Conservation (phyloP, 73 alveolate genomes). For the Paramecium bursaria region DNA sequence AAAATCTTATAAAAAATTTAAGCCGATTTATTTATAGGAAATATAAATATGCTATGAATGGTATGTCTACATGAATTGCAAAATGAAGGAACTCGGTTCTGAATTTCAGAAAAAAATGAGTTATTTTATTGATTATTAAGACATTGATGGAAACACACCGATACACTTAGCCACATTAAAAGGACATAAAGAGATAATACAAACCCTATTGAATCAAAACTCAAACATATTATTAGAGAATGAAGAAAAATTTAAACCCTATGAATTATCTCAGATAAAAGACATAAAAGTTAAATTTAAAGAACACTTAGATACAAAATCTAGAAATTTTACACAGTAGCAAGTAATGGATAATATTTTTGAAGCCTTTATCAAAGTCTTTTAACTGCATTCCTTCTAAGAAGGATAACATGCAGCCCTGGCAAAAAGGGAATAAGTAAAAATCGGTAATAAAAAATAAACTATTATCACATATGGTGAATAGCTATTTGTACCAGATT, state of each 20-base stretch:
- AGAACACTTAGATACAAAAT: not conserved
- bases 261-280: conserved; percentile 17
- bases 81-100: not conserved
- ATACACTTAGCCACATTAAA: conserved; percentile 46
- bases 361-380: not conserved
- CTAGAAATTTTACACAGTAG: conserved; percentile 16
- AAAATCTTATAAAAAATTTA: not conserved
- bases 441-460: not conserved
- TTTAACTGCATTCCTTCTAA: not conserved
- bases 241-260: conserved; percentile 40
- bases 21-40: conserved; percentile 23
- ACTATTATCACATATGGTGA: not conserved
- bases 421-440: not conserved
- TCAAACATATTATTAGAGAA: conserved; percentile 21
- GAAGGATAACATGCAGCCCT: not conserved
- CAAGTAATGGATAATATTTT: not conserved
- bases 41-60: conserved; percentile 2
- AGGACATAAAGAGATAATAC: not conserved
- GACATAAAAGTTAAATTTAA: not conserved
- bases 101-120: not conserved
- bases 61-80: conserved; percentile 4
- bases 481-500: conserved; percentile 65
- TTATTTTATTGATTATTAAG: conserved; percentile 16
- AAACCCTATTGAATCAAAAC: not conserved
- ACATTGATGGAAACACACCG: conserved; percentile 24